Conservation (phyloP, 257 asterid genomes). For the Schizonepeta tenuifolia region DNA sequence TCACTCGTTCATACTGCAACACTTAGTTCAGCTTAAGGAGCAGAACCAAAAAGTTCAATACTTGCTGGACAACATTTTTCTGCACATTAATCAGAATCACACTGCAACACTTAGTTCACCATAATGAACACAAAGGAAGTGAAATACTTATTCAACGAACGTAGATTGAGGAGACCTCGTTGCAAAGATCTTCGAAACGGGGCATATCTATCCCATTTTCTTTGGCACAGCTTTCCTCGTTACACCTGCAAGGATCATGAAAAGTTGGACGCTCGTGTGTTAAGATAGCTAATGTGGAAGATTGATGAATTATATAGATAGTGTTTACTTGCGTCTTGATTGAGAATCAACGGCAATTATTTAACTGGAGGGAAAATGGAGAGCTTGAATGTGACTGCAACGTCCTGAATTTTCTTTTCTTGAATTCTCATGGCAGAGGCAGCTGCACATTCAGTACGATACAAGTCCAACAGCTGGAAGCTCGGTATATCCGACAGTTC, state of each 20-base stretch:
- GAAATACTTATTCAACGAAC: slow-evolving; percentile 15
- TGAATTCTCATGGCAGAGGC: slow-evolving; percentile 35
- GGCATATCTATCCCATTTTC: not conserved
- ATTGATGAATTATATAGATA: not conserved
- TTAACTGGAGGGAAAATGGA: slow-evolving; percentile 35
- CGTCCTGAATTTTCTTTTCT: slow-evolving; percentile 13
- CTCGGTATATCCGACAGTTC: slow-evolving; percentile 38
- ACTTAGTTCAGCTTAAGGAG: not conserved
- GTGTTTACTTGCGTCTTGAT: not conserved
- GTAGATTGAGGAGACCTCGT: not conserved
- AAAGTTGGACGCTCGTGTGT: too few relatives aligned
- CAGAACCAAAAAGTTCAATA: slow-evolving; percentile 14
- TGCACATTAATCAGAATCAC: not conserved
- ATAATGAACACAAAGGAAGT: not conserved
- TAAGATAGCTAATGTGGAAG: not conserved
- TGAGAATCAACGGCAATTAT: not conserved
- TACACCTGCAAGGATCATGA: slow-evolving; percentile 12
- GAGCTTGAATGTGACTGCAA: slow-evolving; percentile 30
- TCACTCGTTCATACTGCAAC: not conserved
- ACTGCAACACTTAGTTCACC: not conserved
- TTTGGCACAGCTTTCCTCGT: not conserved
- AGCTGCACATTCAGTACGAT: slow-evolving; percentile 23
- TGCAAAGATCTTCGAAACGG: not conserved
- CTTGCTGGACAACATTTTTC: not conserved
- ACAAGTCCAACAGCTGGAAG: slow-evolving; percentile 35